A percentile compares a stretch with the other conserved stretches of the same genome.
phyloP scores from a whole-genome alignment of 257 asterid genomes.

The Mentha longifolia region DNA sequence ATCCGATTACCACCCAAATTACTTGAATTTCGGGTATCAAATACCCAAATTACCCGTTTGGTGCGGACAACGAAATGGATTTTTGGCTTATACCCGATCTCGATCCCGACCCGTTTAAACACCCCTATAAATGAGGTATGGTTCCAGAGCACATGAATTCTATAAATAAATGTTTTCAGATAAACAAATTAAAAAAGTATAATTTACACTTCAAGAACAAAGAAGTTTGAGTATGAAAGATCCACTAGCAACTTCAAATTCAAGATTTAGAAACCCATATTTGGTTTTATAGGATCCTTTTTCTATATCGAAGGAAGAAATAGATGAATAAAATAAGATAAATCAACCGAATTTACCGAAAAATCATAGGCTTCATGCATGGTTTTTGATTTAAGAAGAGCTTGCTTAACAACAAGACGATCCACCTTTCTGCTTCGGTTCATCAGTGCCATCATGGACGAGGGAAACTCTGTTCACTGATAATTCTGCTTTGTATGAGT shows the following conservation, averaged over 20 bases:
- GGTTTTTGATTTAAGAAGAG: conserved; percentile 2
- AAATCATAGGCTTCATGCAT: conserved; percentile 14
- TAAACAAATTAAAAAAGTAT: not conserved
- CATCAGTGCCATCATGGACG: conserved; percentile 45
- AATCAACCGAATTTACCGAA: conserved; percentile 20
- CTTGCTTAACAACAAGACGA: conserved; percentile 53
- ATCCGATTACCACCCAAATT: too few relatives aligned
- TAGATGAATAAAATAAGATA: conserved; percentile 28
- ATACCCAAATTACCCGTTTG: too few relatives aligned
- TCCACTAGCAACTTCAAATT: conserved; percentile 15
- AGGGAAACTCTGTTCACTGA: conserved; percentile 62
- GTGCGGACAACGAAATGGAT: too few relatives aligned
- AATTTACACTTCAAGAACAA: conserved; percentile 34
- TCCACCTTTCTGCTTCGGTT: conserved; percentile 45
- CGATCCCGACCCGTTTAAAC: not conserved
- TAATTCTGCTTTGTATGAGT: conserved; percentile 61
- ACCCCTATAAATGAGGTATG: not conserved
- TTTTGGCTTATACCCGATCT: too few relatives aligned
- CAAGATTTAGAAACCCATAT: conserved; percentile 19
- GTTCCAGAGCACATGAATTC: not conserved
- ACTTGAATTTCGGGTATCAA: too few relatives aligned
- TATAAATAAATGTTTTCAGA: conserved; percentile 16
- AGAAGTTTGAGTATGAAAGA: conserved; percentile 11
- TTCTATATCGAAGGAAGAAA: conserved; percentile 32
- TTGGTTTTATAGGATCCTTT: conserved; percentile 25